Conservation (phyloP, 352 stramenopile species). For the Pythium apleroticum region DNA sequence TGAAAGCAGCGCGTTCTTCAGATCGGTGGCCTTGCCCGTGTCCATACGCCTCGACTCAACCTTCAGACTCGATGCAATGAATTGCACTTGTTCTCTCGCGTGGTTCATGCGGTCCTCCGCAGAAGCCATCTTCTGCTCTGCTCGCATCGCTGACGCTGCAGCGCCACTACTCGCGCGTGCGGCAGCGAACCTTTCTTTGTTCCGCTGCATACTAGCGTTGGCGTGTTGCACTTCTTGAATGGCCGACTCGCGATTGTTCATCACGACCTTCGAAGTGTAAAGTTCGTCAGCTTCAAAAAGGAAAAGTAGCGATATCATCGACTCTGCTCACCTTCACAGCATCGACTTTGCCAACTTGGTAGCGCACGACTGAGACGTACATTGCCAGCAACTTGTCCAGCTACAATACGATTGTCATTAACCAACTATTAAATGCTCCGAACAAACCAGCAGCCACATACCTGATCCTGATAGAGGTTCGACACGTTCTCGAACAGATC, state of each 20-base stretch:
- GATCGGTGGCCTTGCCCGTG: slow-evolving; percentile 69
- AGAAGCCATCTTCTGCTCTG: slow-evolving; percentile 87
- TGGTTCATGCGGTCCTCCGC: slow-evolving; percentile 87
- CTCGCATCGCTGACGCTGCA: slow-evolving; percentile 82
- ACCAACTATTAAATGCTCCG: background rate
- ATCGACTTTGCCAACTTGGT: slow-evolving; percentile 83
- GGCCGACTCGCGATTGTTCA: slow-evolving; percentile 83
- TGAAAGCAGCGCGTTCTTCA: slow-evolving; percentile 77
- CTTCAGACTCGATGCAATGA: slow-evolving; percentile 86
- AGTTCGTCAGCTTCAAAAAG: background rate
- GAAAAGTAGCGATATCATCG: background rate
- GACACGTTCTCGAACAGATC: slow-evolving; percentile 86
- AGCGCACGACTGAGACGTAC: slow-evolving; percentile 86
- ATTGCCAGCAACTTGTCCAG: slow-evolving; percentile 82
- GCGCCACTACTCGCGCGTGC: slow-evolving; percentile 81
- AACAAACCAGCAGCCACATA: slow-evolving; percentile 16
- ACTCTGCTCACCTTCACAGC: slow-evolving; percentile 69
- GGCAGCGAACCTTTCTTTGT: slow-evolving; percentile 87
- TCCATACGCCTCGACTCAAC: slow-evolving; percentile 84
- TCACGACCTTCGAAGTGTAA: slow-evolving; percentile 56
- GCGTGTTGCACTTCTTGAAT: slow-evolving; percentile 87
- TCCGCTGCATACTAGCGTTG: slow-evolving; percentile 88
- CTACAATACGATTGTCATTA: slow-evolving; percentile 32
- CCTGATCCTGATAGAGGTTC: slow-evolving; percentile 87
- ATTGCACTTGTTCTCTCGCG: slow-evolving; percentile 84